Evolutionary conservation across 2,329 filamentous ascomycete species (phyloP).

Genomic region (Cladophialophora exuberans): DNA sequence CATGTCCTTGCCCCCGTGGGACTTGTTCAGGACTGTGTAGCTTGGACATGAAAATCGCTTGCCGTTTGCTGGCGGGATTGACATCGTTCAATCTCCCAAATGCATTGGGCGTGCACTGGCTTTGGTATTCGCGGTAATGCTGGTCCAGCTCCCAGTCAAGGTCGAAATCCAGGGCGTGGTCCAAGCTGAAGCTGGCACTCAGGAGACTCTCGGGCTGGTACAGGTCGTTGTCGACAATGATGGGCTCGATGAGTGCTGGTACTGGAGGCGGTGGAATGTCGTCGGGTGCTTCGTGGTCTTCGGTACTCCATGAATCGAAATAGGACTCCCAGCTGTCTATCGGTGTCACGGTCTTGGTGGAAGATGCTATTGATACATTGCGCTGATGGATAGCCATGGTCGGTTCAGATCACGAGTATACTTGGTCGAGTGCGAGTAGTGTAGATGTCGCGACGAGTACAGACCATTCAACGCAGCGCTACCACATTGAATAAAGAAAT

Average conservation of each 20-base stretch:
- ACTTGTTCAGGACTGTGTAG: neutral
- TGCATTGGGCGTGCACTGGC: constrained; percentile 11
- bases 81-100: constrained; percentile 12
- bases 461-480: no score
- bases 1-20: neutral
- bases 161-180: constrained; percentile 21
- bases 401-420: neutral
- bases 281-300: constrained; percentile 20
- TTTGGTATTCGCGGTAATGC: constrained; percentile 9
- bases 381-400: constrained; percentile 5
- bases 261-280: neutral
- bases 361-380: constrained; percentile 8
- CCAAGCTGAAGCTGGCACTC: constrained; percentile 18
- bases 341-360: constrained; percentile 16
- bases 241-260: constrained; percentile 15
- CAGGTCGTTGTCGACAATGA: constrained; percentile 27
- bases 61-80: constrained; percentile 7
- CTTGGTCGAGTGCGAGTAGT: neutral
- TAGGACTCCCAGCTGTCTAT: constrained; percentile 29
- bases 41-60: constrained; percentile 7
- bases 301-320: constrained; percentile 27
- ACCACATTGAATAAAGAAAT: no score
- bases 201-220: constrained; percentile 20
- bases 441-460: no score
- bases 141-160: constrained; percentile 11